Evolutionary conservation across 176 grass and related monocot genomes (phyloP), one percentile per base, ranked within the genome.

Genomic region (Carex pumila): DNA sequence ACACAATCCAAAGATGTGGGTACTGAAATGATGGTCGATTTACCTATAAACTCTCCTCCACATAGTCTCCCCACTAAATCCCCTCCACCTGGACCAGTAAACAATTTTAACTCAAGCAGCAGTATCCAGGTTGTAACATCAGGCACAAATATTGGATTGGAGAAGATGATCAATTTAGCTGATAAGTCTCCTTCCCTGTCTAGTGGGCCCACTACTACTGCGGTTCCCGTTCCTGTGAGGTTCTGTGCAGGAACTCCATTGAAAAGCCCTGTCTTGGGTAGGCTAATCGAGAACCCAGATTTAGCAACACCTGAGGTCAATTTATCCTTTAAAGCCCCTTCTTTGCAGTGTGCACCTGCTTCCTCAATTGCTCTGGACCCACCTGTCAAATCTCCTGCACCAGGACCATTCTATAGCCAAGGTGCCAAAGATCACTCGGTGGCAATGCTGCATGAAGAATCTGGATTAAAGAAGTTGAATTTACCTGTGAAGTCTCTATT

Each of bases 281-380:
- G 29, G 11, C 25, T 57, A 18, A 78, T 12, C 29, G 18, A 78
- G 52, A 57, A 78, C 50, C 25, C 73, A 57, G 73, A 32, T 34
- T 31, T 53, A 50, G 25, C 49, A 56, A 34, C 25, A 77, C 73
- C 12, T 77, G 73, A 55, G 73, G 25, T 77, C 73, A 55, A 56
- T 77, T 55, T 77, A 77, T 49, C 73, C 1, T 12, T 77, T 18
- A 54, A 62, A 61, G 65, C 22, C 11, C 50, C 47, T 17, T 76
- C 22, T 14, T 54, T 32, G 73, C 73, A 77, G 50, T 30, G 13
- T 80, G 74, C 54, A 71, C 79, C 43, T 45, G 11, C 65, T 73
- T 56, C 79, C 75, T 73, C 84, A 73, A 65, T 56, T 68, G 76
- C 61, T 88, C 84, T 57, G 85, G 39, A 87, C 86, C 49, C 74